Evolutionary conservation across 78 protist genomes (phyloP).

Genomic region (Dictyostelium citrinum): DNA sequence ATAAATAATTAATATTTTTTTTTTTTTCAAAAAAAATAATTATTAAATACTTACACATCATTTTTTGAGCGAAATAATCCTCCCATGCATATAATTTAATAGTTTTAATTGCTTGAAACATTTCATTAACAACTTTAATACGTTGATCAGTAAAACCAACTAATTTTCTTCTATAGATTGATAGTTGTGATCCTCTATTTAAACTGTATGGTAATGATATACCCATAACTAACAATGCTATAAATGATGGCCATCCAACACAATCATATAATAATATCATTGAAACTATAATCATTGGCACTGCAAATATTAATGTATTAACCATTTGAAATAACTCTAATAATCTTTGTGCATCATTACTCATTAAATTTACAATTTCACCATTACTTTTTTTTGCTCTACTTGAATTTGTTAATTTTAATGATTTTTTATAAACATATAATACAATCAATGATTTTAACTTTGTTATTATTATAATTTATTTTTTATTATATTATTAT

Average conservation of each 20-base stretch:
- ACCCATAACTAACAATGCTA: conserved; percentile 28
- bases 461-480: not conserved
- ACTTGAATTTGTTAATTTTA: conserved; percentile 22
- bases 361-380: conserved; percentile 88
- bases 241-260: conserved; percentile 40
- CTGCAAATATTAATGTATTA: conserved; percentile 77
- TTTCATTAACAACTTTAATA: conserved; percentile 80
- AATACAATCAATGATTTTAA: conserved; percentile 33
- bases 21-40: too few species aligned
- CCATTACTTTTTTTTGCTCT: conserved; percentile 69
- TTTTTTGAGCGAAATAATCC: conserved; percentile 1
- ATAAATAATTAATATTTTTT: too few species aligned
- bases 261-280: conserved; percentile 34
- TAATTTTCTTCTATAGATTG: not conserved
- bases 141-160: conserved; percentile 61
- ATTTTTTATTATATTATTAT: conserved; percentile 3
- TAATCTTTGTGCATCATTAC: conserved; percentile 85
- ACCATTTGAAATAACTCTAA: conserved; percentile 67
- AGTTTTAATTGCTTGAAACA: conserved; percentile 81
- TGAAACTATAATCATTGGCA: conserved; percentile 73
- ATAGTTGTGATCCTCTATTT: not conserved
- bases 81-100: conserved; percentile 95
- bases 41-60: not conserved
- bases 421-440: conserved; percentile 33
- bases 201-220: conserved; percentile 43